Evolutionary conservation across 2,329 filamentous ascomycete species (phyloP), one percentile per base, ranked within the genome.

Genomic region (Thielaviopsis cerberus): DNA sequence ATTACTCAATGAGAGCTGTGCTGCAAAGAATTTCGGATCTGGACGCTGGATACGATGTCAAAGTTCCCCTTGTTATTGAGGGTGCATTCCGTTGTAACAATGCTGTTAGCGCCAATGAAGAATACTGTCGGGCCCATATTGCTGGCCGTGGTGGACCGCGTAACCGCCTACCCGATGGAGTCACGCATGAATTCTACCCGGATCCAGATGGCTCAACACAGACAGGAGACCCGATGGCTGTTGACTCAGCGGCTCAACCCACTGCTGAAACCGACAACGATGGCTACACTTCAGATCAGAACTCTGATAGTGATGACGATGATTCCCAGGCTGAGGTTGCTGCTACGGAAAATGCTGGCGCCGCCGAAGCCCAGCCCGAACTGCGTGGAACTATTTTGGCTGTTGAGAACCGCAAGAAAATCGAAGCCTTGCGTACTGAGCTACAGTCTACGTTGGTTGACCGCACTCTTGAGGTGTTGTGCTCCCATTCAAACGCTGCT

Each of bases 381-480:
- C 59, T 58, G 15, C 62, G 7, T 3, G 20, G 26, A n/a, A 34
- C n/a, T 13, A 25, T 54, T 15, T 34, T 41, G 48, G 53, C 45
- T 20, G 34, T 61, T 4, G 58, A 61, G 51, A 15, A 59, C 51
- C 52, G 61, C 82, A 30, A 85, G 8, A 23, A 50, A 4, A 51
- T 59, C 10, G 25, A 24, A 23, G 78, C 79, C 34, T 79, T 87
- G 67, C 82, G 92, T 52, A 75, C 78, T 4, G 77, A 76, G n/a
- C 74, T 97, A 48, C 81, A 88, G 45, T 76, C 80, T 22, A 83
- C 87, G 58, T 71, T 97, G 57, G 90, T 97, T 60, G 90, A 96
- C 64, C 85, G 88, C 59, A 94, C 87, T 63, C 74, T 98, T 23
- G 90, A 96, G 65, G 82, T 97, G 34, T 82, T 98, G 57, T 86